These are phyloP conservation scores for Fistulina hepatica DNA, from an alignment of 1,284 basidiomycete species.

Conservation along the genomic window DNA sequence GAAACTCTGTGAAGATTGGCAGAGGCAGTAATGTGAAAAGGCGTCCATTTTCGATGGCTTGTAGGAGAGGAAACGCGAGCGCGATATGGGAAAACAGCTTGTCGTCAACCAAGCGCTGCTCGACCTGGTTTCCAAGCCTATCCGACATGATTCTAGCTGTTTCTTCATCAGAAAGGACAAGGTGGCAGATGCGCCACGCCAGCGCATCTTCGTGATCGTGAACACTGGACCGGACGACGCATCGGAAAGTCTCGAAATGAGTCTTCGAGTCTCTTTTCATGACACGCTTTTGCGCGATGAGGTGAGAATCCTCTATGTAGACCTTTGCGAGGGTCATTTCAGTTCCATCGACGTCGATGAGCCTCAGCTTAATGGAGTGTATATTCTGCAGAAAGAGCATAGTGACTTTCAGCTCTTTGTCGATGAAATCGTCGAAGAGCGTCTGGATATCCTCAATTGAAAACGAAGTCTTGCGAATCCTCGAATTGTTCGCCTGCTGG, in stretches of 20 bases:
- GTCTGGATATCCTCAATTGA: slow-evolving; percentile 12
- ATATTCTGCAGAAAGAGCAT: slow-evolving; percentile 23
- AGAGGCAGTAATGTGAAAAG: slow-evolving; percentile 23
- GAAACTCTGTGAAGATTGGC: slow-evolving; percentile 17
- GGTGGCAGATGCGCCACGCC: slow-evolving; percentile 15
- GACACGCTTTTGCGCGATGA: slow-evolving; percentile 8
- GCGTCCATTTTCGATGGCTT: slow-evolving; percentile 11
- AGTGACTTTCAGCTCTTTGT: slow-evolving; percentile 17
- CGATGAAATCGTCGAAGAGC: slow-evolving; percentile 20
- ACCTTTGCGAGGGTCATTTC: slow-evolving; percentile 5
- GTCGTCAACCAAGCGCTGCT: slow-evolving; percentile 12
- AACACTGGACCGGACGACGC: slow-evolving; percentile 4
- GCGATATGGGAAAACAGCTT: slow-evolving; percentile 19
- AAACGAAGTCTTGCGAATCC: slow-evolving; percentile 15
- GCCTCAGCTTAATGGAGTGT: slow-evolving; percentile 16
- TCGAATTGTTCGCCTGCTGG: slow-evolving; percentile 9
- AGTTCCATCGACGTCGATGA: slow-evolving; percentile 16
- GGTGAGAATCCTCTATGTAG: slow-evolving; percentile 6
- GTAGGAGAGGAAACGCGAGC: slow-evolving; percentile 15
- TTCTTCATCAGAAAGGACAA: slow-evolving; percentile 11
- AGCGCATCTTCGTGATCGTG: too few relatives aligned
- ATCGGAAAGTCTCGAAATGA: slow-evolving; percentile 7
- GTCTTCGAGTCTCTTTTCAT: slow-evolving; percentile 9
- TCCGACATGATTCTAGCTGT: slow-evolving; percentile 12
- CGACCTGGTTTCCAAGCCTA: slow-evolving; percentile 13